Percentiles rank a stretch among this genome's conserved stretches.
These are phyloP conservation scores for Capronia coronata DNA, from an alignment of 2,329 filamentous ascomycete genomes.

Conservation along the genomic window DNA sequence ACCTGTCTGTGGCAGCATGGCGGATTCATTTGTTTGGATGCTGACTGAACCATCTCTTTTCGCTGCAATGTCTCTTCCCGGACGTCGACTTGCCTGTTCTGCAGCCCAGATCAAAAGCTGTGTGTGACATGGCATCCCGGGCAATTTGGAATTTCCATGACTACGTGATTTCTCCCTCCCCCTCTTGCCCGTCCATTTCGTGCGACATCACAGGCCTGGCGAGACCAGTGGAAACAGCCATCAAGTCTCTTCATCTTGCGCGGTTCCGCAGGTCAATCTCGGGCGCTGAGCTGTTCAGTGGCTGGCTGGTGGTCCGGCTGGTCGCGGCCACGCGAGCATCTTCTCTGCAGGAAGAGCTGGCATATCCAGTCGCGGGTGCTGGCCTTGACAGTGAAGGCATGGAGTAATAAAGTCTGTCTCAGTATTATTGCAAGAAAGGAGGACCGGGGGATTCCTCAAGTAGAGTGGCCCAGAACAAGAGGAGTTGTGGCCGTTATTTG, in stretches of 20 bases:
- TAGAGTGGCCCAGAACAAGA: no score
- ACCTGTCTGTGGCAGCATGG: not conserved
- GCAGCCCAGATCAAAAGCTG: slow-evolving; percentile 1
- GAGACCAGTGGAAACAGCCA: not conserved
- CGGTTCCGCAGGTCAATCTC: not conserved
- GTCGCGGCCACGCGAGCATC: no score
- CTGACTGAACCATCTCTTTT: not conserved
- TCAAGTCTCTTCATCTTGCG: not conserved
- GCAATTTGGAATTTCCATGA: slow-evolving; percentile 19
- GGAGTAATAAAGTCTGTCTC: not conserved
- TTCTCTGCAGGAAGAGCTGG: no score
- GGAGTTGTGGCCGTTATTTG: no score
- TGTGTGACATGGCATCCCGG: slow-evolving; percentile 15
- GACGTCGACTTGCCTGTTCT: not conserved
- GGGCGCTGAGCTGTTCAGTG: not conserved
- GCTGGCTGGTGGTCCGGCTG: no score
- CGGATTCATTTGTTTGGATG: no score
- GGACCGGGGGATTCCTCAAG: no score
- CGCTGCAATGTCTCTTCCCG: not conserved
- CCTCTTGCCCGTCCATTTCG: not conserved
- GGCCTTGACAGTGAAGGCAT: not conserved
- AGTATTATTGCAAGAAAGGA: not conserved
- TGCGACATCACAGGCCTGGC: not conserved
- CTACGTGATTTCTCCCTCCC: slow-evolving; percentile 10
- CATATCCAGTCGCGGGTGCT: no score